A percentile compares a stretch with the other conserved stretches of the same genome.
These are phyloP conservation scores for Aechmea fasciata DNA, from an alignment of 176 grass and related monocot species.

Conservation along the genomic window DNA sequence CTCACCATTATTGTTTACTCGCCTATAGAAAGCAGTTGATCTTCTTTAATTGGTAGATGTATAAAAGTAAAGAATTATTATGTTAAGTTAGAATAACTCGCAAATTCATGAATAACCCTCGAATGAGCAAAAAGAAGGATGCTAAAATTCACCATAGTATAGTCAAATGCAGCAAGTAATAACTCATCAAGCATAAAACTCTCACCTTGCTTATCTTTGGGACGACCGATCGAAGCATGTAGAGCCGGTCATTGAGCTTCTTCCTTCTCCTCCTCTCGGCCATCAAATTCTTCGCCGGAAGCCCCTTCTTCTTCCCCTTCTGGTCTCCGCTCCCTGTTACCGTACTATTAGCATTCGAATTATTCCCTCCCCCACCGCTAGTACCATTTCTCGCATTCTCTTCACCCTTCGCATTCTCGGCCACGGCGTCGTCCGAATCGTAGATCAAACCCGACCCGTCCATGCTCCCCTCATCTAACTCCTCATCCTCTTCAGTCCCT, in stretches of 20 bases:
- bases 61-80: no score
- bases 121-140: no score
- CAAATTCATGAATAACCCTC: no score
- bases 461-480: conserved; percentile 63
- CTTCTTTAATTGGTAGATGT: no score
- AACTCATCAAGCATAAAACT: conserved; percentile 3
- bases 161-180: conserved; percentile 1
- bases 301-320: conserved; percentile 87
- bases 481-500: conserved; percentile 31
- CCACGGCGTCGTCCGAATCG: conserved; percentile 65
- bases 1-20: no score
- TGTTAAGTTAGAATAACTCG: no score
- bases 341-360: conserved; percentile 71
- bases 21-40: no score
- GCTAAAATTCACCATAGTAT: neutral
- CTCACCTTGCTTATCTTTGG: conserved; percentile 99
- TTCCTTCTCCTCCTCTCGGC: conserved; percentile 90
- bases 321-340: conserved; percentile 47
- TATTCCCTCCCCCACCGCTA: conserved; percentile 34
- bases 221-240: conserved; percentile 96
- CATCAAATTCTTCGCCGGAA: conserved; percentile 98
- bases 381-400: conserved; percentile 50
- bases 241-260: conserved; percentile 98
- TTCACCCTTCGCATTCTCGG: conserved; percentile 21
- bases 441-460: conserved; percentile 84